phyloP scores from a whole-genome alignment of 1,284 basidiomycete species.

The Trichosporon sp. region DNA sequence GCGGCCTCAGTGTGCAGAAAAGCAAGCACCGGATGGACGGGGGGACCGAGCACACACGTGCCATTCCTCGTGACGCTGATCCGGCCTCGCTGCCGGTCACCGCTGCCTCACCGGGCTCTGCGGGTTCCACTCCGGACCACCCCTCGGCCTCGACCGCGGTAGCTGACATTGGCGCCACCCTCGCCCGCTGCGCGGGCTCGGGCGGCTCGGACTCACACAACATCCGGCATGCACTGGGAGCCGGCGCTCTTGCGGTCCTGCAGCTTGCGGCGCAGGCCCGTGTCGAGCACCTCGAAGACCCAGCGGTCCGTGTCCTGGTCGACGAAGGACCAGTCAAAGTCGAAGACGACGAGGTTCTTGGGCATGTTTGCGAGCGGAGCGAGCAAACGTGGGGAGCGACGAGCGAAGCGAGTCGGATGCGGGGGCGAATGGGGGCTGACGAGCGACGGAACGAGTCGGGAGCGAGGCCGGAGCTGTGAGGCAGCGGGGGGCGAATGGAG shows the following conservation, averaged over 20 bases:
- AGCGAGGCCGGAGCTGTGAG: no score
- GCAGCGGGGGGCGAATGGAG: no score
- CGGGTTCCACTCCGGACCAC: no score
- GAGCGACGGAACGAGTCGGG: neutral
- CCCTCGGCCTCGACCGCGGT: no score
- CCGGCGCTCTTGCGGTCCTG: constrained; percentile 60
- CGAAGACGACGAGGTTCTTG: constrained; percentile 84
- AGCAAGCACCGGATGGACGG: no score
- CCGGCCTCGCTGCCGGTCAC: no score
- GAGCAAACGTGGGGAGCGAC: neutral
- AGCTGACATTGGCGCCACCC: no score
- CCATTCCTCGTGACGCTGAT: neutral
- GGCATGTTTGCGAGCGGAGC: constrained; percentile 18
- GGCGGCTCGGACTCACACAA: constrained; percentile 85
- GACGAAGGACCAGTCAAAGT: constrained; percentile 87
- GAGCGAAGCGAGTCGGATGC: neutral
- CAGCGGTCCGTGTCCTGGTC: constrained; percentile 98
- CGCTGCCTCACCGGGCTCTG: no score
- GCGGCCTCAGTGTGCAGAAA: no score
- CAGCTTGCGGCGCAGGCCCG: constrained; percentile 77
- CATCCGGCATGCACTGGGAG: constrained; percentile 81
- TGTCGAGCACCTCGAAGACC: constrained; percentile 87
- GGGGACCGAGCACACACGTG: neutral
- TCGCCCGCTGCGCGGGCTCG: no score
- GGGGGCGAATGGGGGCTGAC: neutral